phyloP scores from a whole-genome alignment of 1,284 basidiomycete genomes.

The Leccinum pachyderme region DNA sequence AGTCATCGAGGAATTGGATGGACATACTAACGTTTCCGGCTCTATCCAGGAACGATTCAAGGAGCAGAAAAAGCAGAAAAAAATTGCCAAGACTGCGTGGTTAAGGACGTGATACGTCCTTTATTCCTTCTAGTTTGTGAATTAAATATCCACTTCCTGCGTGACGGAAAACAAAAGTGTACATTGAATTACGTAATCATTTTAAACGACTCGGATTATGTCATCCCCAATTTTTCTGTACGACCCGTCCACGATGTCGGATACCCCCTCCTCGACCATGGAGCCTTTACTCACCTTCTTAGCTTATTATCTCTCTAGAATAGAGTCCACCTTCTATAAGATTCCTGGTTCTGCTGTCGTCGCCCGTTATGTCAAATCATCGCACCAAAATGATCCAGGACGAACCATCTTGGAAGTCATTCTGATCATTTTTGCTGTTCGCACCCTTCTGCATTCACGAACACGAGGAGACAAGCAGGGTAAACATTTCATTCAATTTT shows the following conservation, averaged over 20 bases:
- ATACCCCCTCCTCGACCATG: conserved; percentile 36
- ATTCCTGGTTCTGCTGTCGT: conserved; percentile 90
- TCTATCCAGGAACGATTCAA: conserved; percentile 76
- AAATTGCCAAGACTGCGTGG: conserved; percentile 87
- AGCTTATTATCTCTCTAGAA: conserved; percentile 49
- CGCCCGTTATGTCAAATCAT: conserved; percentile 87
- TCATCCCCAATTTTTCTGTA: conserved; percentile 13
- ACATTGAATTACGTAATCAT: not conserved
- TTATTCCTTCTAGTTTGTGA: not conserved
- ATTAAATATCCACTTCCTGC: conserved; percentile 1
- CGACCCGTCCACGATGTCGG: conserved; percentile 23
- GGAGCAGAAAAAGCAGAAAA: conserved; percentile 81
- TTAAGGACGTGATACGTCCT: conserved; percentile 52
- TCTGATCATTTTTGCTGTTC: conserved; percentile 84
- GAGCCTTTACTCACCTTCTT: conserved; percentile 64
- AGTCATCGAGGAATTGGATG: conserved; percentile 16
- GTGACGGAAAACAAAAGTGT: not conserved
- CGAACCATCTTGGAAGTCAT: conserved; percentile 90
- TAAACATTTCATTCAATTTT: conserved; percentile 91
- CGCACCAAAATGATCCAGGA: conserved; percentile 89
- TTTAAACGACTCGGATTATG: conserved; percentile 4
- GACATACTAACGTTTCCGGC: conserved; percentile 24
- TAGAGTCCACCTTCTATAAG: conserved; percentile 64
- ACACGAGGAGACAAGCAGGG: conserved; percentile 83
- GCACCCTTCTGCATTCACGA: conserved; percentile 86